Evolutionary conservation across 169 alveolate species (phyloP), one percentile per base, ranked within the genome.

Genomic region (Cryptosporidium sp.): DNA sequence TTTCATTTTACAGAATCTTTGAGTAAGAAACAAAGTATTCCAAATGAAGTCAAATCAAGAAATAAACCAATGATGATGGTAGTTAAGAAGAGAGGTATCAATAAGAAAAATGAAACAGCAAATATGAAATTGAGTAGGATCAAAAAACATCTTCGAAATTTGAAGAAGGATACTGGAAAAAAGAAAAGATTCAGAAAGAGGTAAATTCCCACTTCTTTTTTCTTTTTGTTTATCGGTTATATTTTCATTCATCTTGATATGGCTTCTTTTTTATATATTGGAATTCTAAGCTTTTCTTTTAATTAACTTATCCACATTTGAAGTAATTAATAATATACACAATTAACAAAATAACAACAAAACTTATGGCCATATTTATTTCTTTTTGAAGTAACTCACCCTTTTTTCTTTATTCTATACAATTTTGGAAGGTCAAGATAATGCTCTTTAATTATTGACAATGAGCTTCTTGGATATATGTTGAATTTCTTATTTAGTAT

Each of bases 11-110:
- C 39, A 80, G 89, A 80, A n/a, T 80, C 89, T 8, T 12, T 62
- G 68, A 39, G 92, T 14, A 89, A 87, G 31, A 92, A 85, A 58
- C 95, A 93, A 91, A 93, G 95, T 68, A 80, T 91, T n/a, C 91
- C 95, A 35, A 91, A 93, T 45, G 85, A 70, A 7, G 94, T 93
- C 3, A 86, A 93, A 84, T 86, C 93, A 5, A 85, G 95, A 44
- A 93, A 92, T 84, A 93, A 93, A 53, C 95, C 95, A n/a, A 86
- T 91, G 29, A 86, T 93, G 92, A 93, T 93, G 95, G 84, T 94
- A 1, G 23, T 93, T 8, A 80, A 80, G 26, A 65, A 80, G 35
- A 60, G 69, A 65, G 73, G 73, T 16, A 80, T 80, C 18, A 45
- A 26, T n/a, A 80, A 80, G 65, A 42, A 26, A 18, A 80, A 48